These are phyloP conservation scores for Globisporangium heterothallicum DNA, from an alignment of 352 stramenopile species.

Conservation along the genomic window DNA sequence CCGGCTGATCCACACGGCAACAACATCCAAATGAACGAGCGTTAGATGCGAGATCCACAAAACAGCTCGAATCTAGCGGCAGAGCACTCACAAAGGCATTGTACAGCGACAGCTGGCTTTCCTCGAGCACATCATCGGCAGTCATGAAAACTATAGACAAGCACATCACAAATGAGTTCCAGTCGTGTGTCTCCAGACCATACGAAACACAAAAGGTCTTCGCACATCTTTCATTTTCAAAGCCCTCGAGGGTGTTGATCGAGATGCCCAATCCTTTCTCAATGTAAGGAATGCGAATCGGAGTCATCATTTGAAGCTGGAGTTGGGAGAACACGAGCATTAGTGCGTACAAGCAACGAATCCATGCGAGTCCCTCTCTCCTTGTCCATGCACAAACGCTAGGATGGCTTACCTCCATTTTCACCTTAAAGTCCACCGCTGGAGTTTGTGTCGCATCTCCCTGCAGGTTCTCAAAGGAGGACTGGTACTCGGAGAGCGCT, in stretches of 20 bases:
- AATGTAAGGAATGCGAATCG: conserved; percentile 84
- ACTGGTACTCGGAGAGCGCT: conserved; percentile 78
- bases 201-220: neutral
- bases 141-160: conserved; percentile 73
- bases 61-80: too few relatives aligned
- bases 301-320: conserved; percentile 86
- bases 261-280: conserved; percentile 67
- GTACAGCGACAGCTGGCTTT: conserved; percentile 76
- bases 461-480: conserved; percentile 65
- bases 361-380: neutral
- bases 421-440: conserved; percentile 59
- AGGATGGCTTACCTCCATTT: conserved; percentile 68
- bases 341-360: neutral
- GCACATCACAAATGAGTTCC: neutral
- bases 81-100: conserved; percentile 76
- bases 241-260: conserved; percentile 74
- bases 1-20: conserved; percentile 26
- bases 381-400: too few relatives aligned
- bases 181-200: too few relatives aligned
- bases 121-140: conserved; percentile 75
- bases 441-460: conserved; percentile 21
- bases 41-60: too few relatives aligned
- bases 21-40: too few relatives aligned
- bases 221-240: conserved; percentile 77
- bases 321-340: neutral